Evolutionary conservation across 495 filamentous ascomycete species (phyloP).

Genomic region (Lasiosphaeriaceae sp.): DNA sequence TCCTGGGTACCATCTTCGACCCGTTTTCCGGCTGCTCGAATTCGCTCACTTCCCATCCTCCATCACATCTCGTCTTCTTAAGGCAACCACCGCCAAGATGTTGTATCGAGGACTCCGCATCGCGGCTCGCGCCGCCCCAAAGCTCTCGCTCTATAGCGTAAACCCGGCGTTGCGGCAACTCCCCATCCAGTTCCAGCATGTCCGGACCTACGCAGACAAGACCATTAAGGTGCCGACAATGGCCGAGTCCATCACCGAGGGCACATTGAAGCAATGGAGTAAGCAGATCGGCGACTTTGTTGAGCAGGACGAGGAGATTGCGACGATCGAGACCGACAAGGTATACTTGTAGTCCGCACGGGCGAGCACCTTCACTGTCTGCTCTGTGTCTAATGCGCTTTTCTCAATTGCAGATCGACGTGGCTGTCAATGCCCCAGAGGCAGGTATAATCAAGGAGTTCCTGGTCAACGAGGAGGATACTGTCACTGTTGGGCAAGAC

Average conservation of each 20-base stretch:
- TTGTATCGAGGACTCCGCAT: conserved; percentile 47
- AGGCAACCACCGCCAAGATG: conserved; percentile 30
- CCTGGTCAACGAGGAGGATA: conserved; percentile 90
- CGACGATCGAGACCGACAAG: conserved; percentile 99
- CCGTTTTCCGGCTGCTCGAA: background rate
- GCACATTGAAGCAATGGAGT: conserved; percentile 91
- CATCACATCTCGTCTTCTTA: background rate
- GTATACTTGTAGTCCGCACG: conserved; percentile 41
- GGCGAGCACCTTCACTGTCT: background rate
- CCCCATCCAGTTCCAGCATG: conserved; percentile 45
- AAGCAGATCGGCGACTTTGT: conserved; percentile 96
- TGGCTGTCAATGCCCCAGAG: conserved; percentile 90
- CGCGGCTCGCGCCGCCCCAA: conserved; percentile 43
- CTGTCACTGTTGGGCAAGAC: conserved; percentile 91
- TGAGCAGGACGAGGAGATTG: conserved; percentile 95
- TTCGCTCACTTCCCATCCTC: background rate
- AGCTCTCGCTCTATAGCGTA: conserved; percentile 21
- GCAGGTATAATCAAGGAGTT: conserved; percentile 90
- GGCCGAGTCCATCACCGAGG: conserved; percentile 98
- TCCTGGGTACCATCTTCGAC: background rate
- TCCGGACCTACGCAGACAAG: conserved; percentile 63
- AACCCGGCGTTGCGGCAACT: conserved; percentile 40
- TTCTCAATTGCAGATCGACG: conserved; percentile 68
- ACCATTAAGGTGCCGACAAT: conserved; percentile 94
- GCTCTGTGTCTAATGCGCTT: background rate